Base-by-base conservation (phyloP, 2,329 filamentous ascomycete species). In the Hypoxylon sp. region DNA sequence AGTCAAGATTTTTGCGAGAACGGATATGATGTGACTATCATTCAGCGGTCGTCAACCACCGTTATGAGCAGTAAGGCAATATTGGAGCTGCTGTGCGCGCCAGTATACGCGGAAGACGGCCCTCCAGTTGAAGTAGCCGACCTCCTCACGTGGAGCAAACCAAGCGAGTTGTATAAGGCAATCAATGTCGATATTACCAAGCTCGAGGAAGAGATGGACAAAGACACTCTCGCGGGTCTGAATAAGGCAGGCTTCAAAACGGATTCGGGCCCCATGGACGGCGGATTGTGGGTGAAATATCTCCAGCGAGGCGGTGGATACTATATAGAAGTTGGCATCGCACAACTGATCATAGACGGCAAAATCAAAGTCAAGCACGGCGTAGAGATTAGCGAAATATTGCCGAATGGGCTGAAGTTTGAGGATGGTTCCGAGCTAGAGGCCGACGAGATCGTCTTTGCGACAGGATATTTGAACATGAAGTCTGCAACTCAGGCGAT, bases 61-160 rank as follows among this genome's bases (percentile, higher is more conserved):
- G 83, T 89, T 20, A 77, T 88, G 8, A 82, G 81, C 2, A 82
- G 81, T 10, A 71, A 80, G 13, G 79, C 83, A 1, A 81, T 86
- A 5, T 77, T 81, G 1, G 79, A 86, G 0, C 81, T 89, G 20
- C 77, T 80, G 1, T 75, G 91, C 5, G 83, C 81, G 49, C 82
- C 82, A 0, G 65, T 86, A 1, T 85, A 83, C 71, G 74, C 74
- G 0, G 84, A 87, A 56, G 76, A 75, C 15, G 82, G 84, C 0
- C 89, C 89, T 0, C 84, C 86, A 0, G 82, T 84, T 4, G 88
- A 91, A 26, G 90, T 92, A 46, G 86, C 87, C 0, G 91, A 94
- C 68, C 61, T 92, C 2, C 76, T 84, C 1, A 74, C 85, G 0
- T 86, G 88, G 72, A 83, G 85, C 30, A 75, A 85, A 1, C 89